Evolutionary conservation across 2,329 filamentous ascomycete species (phyloP).

Genomic region (Geosmithia flava): DNA sequence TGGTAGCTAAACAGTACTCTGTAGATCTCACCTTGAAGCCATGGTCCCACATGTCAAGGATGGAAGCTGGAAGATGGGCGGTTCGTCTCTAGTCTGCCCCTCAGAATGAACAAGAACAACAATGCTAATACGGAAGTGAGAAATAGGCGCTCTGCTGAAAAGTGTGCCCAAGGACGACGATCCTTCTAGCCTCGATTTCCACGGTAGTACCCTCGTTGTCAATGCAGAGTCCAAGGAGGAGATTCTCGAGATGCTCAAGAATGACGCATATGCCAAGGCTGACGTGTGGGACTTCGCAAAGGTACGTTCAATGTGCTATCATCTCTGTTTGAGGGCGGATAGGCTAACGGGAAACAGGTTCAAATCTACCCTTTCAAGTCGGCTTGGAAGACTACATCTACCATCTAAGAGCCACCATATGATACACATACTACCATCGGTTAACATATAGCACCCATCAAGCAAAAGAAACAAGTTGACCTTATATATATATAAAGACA

Average conservation of each 20-base stretch:
- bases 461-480: background rate
- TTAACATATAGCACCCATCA: background rate
- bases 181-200: slow-evolving; percentile 50
- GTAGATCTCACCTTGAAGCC: slow-evolving; percentile 39
- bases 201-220: slow-evolving; percentile 59
- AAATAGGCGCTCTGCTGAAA: slow-evolving; percentile 53
- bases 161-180: slow-evolving; percentile 51
- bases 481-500: background rate
- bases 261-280: slow-evolving; percentile 58
- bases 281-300: slow-evolving; percentile 77
- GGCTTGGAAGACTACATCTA: slow-evolving; percentile 16
- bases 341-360: slow-evolving; percentile 15
- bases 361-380: slow-evolving; percentile 38
- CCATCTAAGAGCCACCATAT: background rate
- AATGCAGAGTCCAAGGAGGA: slow-evolving; percentile 58
- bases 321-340: too few species aligned
- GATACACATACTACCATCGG: background rate
- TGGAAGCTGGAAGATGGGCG: slow-evolving; percentile 52
- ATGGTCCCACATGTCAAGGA: slow-evolving; percentile 38
- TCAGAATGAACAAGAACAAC: background rate
- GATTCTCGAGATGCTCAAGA: slow-evolving; percentile 50
- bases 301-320: slow-evolving; percentile 20
- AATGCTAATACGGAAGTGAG: background rate
- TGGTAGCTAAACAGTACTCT: background rate
- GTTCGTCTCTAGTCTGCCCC: slow-evolving; percentile 24